A percentile compares a stretch with the other conserved stretches of the same genome.
phyloP scores from a whole-genome alignment of 2,329 filamentous ascomycete genomes.

The Ophiostoma australiae region DNA sequence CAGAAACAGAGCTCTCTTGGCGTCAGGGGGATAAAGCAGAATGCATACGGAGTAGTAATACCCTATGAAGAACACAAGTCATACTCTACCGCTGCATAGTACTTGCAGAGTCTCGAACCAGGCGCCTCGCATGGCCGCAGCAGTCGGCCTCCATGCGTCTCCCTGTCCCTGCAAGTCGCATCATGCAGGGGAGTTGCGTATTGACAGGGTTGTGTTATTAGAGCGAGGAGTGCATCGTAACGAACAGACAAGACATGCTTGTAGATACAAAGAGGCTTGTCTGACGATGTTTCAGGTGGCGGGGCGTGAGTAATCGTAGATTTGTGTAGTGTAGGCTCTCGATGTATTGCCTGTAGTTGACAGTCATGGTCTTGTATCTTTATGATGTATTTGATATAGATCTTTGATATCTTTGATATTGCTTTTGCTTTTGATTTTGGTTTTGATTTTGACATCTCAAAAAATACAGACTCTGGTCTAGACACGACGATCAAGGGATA shows the following conservation, averaged over 20 bases:
- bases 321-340: neutral
- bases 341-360: no score
- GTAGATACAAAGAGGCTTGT: neutral
- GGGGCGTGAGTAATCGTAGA: neutral
- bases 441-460: no score
- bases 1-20: slow-evolving; percentile 5
- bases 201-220: neutral
- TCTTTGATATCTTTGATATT: neutral
- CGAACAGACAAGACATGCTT: neutral
- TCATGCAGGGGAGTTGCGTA: neutral
- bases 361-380: no score
- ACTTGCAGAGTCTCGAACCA: neutral
- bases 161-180: neutral
- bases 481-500: neutral
- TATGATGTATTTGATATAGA: no score
- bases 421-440: no score
- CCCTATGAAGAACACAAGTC: no score
- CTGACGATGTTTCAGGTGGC: slow-evolving; percentile 4
- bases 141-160: neutral
- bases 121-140: slow-evolving; percentile 3
- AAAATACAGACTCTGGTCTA: neutral
- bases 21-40: neutral
- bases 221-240: neutral
- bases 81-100: neutral
- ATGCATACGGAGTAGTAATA: no score